Conservation (phyloP, 1,139 yeast species). For the Geotrichum fermentans region DNA sequence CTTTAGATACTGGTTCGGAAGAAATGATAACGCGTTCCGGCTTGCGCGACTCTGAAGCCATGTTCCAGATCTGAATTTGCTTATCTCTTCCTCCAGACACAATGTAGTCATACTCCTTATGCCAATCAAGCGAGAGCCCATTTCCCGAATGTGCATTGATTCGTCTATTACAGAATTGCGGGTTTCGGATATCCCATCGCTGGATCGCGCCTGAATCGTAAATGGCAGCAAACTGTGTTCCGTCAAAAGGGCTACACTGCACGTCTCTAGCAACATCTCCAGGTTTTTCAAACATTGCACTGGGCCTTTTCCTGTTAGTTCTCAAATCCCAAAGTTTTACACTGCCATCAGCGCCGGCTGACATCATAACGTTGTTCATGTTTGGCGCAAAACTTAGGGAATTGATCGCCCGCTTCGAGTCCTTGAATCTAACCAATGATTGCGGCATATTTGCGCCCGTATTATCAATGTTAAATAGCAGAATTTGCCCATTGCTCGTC, state of each 20-base stretch:
- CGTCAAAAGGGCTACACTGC: constrained; percentile 41
- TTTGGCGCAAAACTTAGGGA: constrained; percentile 65
- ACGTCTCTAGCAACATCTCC: constrained; percentile 43
- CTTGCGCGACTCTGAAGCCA: constrained; percentile 42
- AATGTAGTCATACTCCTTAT: constrained; percentile 74
- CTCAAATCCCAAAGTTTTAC: constrained; percentile 87
- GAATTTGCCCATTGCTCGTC: constrained; percentile 37
- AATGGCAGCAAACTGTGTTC: constrained; percentile 57
- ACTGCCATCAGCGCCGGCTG: constrained; percentile 91
- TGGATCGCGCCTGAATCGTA: constrained; percentile 88
- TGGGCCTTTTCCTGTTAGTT: constrained; percentile 46
- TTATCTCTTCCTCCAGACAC: constrained; percentile 93
- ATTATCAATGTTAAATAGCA: constrained; percentile 44
- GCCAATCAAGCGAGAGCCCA: constrained; percentile 84
- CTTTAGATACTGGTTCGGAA: constrained; percentile 71
- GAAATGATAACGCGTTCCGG: constrained; percentile 74
- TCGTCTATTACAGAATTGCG: constrained; percentile 49
- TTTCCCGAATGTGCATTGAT: constrained; percentile 91
- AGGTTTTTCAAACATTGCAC: constrained; percentile 45
- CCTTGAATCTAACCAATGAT: constrained; percentile 45
- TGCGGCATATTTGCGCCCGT: constrained; percentile 27
- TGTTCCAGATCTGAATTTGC: constrained; percentile 74
- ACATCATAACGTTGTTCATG: constrained; percentile 55
- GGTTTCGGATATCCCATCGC: constrained; percentile 72
- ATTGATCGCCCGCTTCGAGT: constrained; percentile 78